Evolutionary conservation across 495 filamentous ascomycete genomes (phyloP).

Genomic region (Aspergillus cavernicola): DNA sequence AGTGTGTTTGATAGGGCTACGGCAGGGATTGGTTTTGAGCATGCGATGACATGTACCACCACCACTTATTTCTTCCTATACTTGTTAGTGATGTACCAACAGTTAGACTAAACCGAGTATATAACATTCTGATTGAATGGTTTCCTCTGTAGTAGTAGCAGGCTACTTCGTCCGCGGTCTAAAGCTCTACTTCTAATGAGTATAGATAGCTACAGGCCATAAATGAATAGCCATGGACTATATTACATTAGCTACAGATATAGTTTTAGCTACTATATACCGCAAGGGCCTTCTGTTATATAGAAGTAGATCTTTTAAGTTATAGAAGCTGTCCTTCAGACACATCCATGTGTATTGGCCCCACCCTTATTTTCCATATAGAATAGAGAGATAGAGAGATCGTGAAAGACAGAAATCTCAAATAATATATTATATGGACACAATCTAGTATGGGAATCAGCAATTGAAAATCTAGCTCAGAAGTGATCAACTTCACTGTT

Average conservation of each 20-base stretch:
- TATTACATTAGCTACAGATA: too few species aligned
- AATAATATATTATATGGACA: too few species aligned
- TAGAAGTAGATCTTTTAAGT: too few species aligned
- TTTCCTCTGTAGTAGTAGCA: neutral
- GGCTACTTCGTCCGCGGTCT: neutral
- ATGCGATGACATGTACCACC: constrained; percentile 14
- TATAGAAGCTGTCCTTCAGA: too few species aligned
- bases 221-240: too few species aligned
- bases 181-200: neutral
- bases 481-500: neutral
- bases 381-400: neutral
- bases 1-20: constrained; percentile 8
- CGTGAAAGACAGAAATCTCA: too few species aligned
- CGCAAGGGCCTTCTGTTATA: too few species aligned
- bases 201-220: too few species aligned
- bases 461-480: neutral
- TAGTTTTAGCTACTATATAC: too few species aligned
- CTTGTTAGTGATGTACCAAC: constrained; percentile 24
- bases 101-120: constrained; percentile 12
- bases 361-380: too few species aligned
- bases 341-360: too few species aligned
- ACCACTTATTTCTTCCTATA: constrained; percentile 1
- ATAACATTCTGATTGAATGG: constrained; percentile 1
- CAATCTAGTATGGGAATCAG: neutral
- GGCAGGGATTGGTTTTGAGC: constrained; percentile 7